These are phyloP conservation scores for Colletotrichum lindemuthianum DNA, from an alignment of 2,329 filamentous ascomycete genomes.

Conservation along the genomic window DNA sequence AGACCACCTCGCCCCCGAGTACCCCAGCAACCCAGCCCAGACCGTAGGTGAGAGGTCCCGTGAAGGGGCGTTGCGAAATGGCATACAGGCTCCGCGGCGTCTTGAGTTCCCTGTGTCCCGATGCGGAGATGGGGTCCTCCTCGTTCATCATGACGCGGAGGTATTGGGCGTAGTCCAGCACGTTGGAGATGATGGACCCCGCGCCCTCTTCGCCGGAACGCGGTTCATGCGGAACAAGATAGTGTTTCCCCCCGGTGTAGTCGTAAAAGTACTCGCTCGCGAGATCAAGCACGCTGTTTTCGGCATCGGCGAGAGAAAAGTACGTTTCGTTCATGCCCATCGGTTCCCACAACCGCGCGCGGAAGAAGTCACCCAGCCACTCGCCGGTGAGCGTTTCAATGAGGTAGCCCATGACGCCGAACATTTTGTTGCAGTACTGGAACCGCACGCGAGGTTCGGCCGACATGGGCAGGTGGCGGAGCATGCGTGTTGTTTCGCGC, in stretches of 20 bases:
- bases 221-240: constrained; percentile 41
- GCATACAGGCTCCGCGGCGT: constrained; percentile 40
- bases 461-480: constrained; percentile 57
- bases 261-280: constrained; percentile 56
- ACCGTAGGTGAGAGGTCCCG: constrained; percentile 40
- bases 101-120: constrained; percentile 41
- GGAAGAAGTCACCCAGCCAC: constrained; percentile 52
- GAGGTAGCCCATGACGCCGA: constrained; percentile 53
- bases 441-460: constrained; percentile 55
- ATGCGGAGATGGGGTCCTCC: constrained; percentile 41
- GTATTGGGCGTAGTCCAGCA: constrained; percentile 50
- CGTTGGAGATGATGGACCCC: constrained; percentile 53
- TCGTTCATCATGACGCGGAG: constrained; percentile 46
- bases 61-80: constrained; percentile 33
- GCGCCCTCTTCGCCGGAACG: constrained; percentile 50
- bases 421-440: constrained; percentile 64
- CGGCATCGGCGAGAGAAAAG: constrained; percentile 43
- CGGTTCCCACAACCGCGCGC: constrained; percentile 53
- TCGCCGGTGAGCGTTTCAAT: constrained; percentile 54
- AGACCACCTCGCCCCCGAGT: constrained; percentile 42
- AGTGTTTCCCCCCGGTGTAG: constrained; percentile 39
- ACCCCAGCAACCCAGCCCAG: constrained; percentile 44
- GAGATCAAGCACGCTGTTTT: constrained; percentile 42
- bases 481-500: constrained; percentile 51
- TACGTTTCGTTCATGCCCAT: constrained; percentile 58